Percentiles rank a stretch among this genome's conserved stretches.
Evolutionary conservation across 2,329 filamentous ascomycete species (phyloP).

Genomic region (Verticillium tricorpus): DNA sequence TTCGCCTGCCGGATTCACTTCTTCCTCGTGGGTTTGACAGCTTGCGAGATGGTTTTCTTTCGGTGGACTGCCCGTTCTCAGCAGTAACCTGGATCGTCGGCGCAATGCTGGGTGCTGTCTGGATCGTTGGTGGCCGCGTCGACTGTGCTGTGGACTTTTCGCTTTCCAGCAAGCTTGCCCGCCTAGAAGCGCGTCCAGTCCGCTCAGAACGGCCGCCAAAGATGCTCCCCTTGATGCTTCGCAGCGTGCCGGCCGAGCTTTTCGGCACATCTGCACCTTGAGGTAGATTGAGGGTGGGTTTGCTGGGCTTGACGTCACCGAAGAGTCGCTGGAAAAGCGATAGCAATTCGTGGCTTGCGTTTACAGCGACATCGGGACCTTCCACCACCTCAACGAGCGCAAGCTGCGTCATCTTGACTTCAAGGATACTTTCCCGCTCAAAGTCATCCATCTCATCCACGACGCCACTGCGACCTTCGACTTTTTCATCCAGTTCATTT

Average conservation of each 20-base stretch:
- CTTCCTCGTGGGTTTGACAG: constrained; percentile 31
- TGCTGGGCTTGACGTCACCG: constrained; percentile 37
- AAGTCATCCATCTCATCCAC: constrained; percentile 77
- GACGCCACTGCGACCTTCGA: constrained; percentile 38
- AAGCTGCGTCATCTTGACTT: constrained; percentile 94
- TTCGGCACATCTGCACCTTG: constrained; percentile 55
- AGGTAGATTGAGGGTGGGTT: constrained; percentile 14
- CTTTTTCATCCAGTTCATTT: constrained; percentile 39
- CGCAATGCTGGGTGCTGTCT: constrained; percentile 39
- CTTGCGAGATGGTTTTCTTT: constrained; percentile 26
- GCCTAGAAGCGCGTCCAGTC: constrained; percentile 19
- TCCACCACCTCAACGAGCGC: constrained; percentile 78
- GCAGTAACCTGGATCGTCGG: constrained; percentile 76
- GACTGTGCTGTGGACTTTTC: constrained; percentile 30
- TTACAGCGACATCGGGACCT: constrained; percentile 80
- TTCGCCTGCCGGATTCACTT: constrained; percentile 43
- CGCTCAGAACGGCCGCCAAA: constrained; percentile 55
- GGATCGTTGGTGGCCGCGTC: constrained; percentile 32
- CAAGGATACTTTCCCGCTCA: constrained; percentile 83
- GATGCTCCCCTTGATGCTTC: constrained; percentile 69
- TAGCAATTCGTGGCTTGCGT: constrained; percentile 80
- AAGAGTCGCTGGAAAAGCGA: constrained; percentile 79
- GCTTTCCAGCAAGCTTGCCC: constrained; percentile 26
- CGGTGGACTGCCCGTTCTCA: constrained; percentile 46
- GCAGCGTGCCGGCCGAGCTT: constrained; percentile 66